These are phyloP conservation scores for Fragosphaeria purpurea DNA, from an alignment of 2,329 filamentous ascomycete species.

Conservation along the genomic window DNA sequence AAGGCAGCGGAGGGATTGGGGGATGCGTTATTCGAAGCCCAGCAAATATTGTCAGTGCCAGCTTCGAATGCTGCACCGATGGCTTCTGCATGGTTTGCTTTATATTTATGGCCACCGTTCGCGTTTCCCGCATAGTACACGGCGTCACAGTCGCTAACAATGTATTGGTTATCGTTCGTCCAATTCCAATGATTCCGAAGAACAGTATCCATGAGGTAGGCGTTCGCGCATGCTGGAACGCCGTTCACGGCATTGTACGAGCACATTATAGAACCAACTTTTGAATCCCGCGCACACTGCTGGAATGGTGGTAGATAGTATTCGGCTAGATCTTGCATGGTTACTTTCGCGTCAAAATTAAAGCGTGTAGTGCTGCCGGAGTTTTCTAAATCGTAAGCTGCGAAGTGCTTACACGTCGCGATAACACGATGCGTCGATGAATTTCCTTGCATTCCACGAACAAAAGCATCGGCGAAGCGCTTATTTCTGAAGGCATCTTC, in stretches of 20 bases:
- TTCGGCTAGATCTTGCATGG: constrained; percentile 52
- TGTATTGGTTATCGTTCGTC: constrained; percentile 45
- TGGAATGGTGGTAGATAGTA: constrained; percentile 60
- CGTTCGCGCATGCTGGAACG: constrained; percentile 47
- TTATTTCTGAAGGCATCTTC: constrained; percentile 17
- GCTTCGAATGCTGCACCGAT: constrained; percentile 23
- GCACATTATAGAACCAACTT: constrained; percentile 51
- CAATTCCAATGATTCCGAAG: constrained; percentile 58
- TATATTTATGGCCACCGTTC: constrained; percentile 15
- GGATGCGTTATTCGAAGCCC: constrained; percentile 14
- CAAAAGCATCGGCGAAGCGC: constrained; percentile 14
- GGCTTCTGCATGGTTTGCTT: constrained; percentile 11
- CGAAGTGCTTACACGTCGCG: constrained; percentile 49
- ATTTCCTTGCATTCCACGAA: constrained; percentile 17
- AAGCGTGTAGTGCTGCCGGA: constrained; percentile 19
- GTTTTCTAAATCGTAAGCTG: constrained; percentile 45
- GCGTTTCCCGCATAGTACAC: constrained; percentile 32
- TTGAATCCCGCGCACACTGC: constrained; percentile 48
- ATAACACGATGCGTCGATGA: constrained; percentile 13
- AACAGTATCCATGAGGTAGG: constrained; percentile 51
- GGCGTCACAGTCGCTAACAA: constrained; percentile 8
- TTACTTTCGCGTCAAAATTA: constrained; percentile 40
- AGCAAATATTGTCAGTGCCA: constrained; percentile 26
- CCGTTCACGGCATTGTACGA: constrained; percentile 58
- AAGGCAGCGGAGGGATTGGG: constrained; percentile 15